Base-by-base conservation (phyloP, 148 eudicot species). In the Rhododendron mucronatum region DNA sequence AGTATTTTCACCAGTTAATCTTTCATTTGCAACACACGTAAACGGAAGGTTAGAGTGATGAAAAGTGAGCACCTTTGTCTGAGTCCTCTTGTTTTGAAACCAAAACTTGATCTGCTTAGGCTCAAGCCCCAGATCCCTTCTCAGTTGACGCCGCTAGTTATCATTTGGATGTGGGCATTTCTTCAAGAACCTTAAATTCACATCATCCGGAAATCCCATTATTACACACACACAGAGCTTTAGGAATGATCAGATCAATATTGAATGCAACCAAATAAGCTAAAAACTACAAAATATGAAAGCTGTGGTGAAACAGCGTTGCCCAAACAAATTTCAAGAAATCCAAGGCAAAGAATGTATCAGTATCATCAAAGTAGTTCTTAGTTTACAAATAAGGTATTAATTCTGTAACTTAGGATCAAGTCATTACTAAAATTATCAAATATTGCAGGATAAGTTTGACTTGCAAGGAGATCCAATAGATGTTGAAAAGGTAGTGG, bases 11-110 rank as follows among this genome's bases (percentile, higher is more conserved):
- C 4, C 4, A 37, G 39, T 37, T 37, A 37, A 37, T 37, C 39
- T 37, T 37, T 37, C 39, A 37, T 37, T 37, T 37, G n/a, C 26
- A 20, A 1, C 26, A 7, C 39, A 28, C 41, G 4, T 71, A 5
- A 12, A 30, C 78, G 26, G 37, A 28, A 69, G 39, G 33, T 33
- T 37, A 1, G 44, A 73, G 44, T 73, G 20, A 41, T 53, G 63
- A 57, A 12, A 55, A 16, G 78, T 21, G 86, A 33, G 11, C 75
- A 92, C 93, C 93, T 92, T 93, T 44, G 73, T 81, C 73, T 93
- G 92, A 71, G 93, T 90, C 84, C 93, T 90, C 85, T 92, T 93
- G 88, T 91, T 93, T 79, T 93, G 93, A 79, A 93, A 93, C 39
- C 39, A 37, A 37, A 37, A 37, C 39, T 37, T 37, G 39, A 37